Base-by-base conservation (phyloP, 163 green algal genomes). In the Scenedesmus sp. region DNA sequence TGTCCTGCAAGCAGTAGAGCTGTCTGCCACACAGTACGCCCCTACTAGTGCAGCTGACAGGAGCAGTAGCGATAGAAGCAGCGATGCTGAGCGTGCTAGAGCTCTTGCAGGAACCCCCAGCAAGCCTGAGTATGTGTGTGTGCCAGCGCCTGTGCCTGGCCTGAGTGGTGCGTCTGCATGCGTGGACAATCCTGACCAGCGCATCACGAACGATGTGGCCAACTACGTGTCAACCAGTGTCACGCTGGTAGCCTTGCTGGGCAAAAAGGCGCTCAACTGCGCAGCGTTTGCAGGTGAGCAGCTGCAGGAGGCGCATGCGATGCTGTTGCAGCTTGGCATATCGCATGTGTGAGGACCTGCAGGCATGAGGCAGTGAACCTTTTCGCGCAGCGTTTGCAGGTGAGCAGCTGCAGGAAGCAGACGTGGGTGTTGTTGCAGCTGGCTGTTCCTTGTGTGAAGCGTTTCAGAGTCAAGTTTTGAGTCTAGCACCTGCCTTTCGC, bases 191-290 rank as follows among this genome's bases (percentile, higher is more conserved):
- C 89, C 89, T 5, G 89, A 92, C 59, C 89, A 92, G 82, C 64
- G 97, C 62, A 98, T 99, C 62, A 98, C 94, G 81, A 96, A 98
- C 70, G 97, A 99, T 85, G 95, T 98, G 52, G 93, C 89, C 0
- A 90, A 90, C 12, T 99, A 97, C 86, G 93, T 95, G 34, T 87
- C 94, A 73, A 94, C 91, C 64, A 97, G 94, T 34, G 94, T 96
- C 4, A 90, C 87, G 0, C 94, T 99, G n/a, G 89, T 94, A 23
- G 91, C 97, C n/a, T 94, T 95, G 12, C 67, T 98, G 67, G 86
- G 94, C 12, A 95, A 96, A 15, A 98, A 98, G 87, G 3, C 98
- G 18, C 95, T 98, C 84, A 97, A 96, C 94, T 97, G 95, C 91
- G 88, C 95, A 15, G 96, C 96, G 0, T 99, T 99, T 94, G 94